A percentile compares a stretch with the other conserved stretches of the same genome.
phyloP scores from a whole-genome alignment of 2,329 filamentous ascomycete genomes.

The Aureobasidium sp. region DNA sequence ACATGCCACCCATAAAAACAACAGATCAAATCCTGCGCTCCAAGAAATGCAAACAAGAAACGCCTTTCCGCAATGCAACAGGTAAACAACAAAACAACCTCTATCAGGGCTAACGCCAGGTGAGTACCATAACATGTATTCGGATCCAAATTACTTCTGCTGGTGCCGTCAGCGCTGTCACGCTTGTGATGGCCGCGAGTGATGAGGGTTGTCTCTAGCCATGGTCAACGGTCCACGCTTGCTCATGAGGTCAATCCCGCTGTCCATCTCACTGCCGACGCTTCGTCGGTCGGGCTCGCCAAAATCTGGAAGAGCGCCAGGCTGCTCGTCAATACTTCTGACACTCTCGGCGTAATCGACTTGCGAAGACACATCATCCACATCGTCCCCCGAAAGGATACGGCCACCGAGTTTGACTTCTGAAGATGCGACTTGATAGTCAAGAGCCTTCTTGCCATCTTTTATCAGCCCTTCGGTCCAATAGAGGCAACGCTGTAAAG shows the following conservation, averaged over 20 bases:
- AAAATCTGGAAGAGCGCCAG: conserved; percentile 19
- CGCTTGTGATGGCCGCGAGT: not conserved
- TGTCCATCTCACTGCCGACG: conserved; percentile 26
- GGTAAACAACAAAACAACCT: not conserved
- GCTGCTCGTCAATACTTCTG: conserved; percentile 20
- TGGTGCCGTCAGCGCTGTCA: not conserved
- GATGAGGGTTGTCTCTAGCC: conserved; percentile 11
- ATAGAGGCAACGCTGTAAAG: conserved; percentile 77
- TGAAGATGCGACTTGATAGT: conserved; percentile 69
- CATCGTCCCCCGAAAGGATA: conserved; percentile 60
- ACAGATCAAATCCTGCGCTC: not conserved
- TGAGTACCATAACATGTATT: not conserved
- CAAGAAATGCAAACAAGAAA: not conserved
- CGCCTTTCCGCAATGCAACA: not conserved
- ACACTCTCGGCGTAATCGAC: conserved; percentile 24
- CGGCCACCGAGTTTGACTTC: conserved; percentile 78
- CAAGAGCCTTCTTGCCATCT: conserved; percentile 79
- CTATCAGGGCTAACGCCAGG: not conserved
- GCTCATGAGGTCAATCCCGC: conserved; percentile 23
- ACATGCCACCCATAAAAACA: conserved; percentile 1
- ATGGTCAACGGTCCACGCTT: conserved; percentile 21
- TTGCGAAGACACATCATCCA: conserved; percentile 32
- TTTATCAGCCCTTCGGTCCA: conserved; percentile 88
- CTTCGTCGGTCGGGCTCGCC: conserved; percentile 15
- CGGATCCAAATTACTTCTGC: not conserved